Evolutionary conservation across 306 rosid genomes (phyloP).

Genomic region (Quercus mongolica): DNA sequence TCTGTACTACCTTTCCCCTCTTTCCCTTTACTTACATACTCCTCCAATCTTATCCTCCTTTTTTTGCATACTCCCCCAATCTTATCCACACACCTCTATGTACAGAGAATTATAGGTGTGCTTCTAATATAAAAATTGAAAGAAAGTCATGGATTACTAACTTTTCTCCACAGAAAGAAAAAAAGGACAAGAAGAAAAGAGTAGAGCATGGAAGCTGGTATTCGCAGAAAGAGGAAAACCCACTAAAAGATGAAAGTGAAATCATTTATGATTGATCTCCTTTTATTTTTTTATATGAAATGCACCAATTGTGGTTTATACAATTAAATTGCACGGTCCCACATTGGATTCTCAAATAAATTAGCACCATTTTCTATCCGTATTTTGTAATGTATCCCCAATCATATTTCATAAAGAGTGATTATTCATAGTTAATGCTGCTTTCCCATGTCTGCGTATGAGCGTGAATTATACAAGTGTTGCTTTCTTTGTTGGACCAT

Average conservation of each 20-base stretch:
- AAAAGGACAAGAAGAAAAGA: too few relatives aligned
- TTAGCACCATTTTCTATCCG: background rate
- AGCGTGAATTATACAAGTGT: too few relatives aligned
- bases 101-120: too few relatives aligned
- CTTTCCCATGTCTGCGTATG: too few relatives aligned
- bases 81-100: too few relatives aligned
- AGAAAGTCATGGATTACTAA: background rate
- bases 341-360: background rate
- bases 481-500: background rate
- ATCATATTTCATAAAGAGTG: background rate
- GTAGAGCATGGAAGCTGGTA: background rate
- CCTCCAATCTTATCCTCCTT: too few relatives aligned
- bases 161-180: too few relatives aligned
- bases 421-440: too few relatives aligned
- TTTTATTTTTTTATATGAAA: background rate
- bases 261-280: background rate
- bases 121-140: background rate
- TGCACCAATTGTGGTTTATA: conserved; percentile 13
- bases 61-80: too few relatives aligned
- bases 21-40: too few relatives aligned
- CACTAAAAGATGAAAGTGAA: background rate
- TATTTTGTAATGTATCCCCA: background rate
- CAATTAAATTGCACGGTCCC: background rate
- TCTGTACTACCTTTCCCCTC: too few relatives aligned
- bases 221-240: background rate